These are phyloP conservation scores for Russula brevipes DNA, from an alignment of 768 basidiomycete genomes.

Conservation along the genomic window DNA sequence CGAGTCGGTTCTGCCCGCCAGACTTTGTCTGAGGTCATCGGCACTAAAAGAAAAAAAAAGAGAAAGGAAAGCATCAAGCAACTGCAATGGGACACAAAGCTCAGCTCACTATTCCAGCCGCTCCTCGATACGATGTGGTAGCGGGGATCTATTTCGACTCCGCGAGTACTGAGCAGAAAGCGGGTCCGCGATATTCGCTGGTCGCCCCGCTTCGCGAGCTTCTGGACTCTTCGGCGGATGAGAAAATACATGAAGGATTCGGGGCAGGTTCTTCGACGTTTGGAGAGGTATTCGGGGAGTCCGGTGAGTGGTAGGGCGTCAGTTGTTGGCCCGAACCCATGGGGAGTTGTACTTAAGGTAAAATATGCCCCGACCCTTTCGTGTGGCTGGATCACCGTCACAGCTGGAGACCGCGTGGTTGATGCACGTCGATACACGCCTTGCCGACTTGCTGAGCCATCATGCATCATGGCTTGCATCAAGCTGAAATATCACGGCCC, in stretches of 20 bases:
- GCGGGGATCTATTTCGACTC: background rate
- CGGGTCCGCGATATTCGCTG: background rate
- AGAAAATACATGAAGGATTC: background rate
- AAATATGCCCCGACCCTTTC: no score
- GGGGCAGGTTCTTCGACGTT: background rate
- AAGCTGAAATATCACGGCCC: no score
- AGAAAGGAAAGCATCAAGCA: background rate
- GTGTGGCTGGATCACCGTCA: no score
- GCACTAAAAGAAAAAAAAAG: background rate
- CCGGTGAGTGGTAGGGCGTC: no score
- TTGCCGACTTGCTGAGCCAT: no score
- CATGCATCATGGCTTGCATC: no score
- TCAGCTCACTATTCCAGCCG: background rate
- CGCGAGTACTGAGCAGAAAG: background rate
- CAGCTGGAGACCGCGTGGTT: no score
- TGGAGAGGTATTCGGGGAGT: background rate
- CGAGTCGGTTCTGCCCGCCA: no score
- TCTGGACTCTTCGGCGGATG: background rate
- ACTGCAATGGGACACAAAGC: background rate
- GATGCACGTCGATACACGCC: no score
- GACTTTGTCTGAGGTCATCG: background rate
- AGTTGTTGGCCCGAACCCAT: no score
- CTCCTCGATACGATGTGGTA: background rate
- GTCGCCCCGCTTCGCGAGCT: background rate
- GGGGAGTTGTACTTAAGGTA: no score